Conservation (phyloP, 2,329 filamentous ascomycete species). For the Diaporthe destruens region DNA sequence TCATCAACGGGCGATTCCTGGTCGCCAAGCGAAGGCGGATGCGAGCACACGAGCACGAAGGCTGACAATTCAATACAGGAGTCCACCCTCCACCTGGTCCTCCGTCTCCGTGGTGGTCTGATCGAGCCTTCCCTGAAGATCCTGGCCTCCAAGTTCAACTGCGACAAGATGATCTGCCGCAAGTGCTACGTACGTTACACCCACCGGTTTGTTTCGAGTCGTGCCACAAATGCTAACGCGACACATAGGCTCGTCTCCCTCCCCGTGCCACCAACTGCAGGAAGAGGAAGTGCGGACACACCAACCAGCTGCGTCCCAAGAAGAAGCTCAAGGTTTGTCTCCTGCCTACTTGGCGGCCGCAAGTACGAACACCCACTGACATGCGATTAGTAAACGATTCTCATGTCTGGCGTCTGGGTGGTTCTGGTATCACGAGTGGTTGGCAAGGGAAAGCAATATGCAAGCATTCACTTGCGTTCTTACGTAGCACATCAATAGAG, state of each 20-base stretch:
- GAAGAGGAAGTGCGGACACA: conserved; percentile 99
- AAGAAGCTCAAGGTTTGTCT: conserved; percentile 77
- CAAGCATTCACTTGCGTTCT: conserved; percentile 32
- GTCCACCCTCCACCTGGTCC: conserved; percentile 97
- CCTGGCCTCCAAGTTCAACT: conserved; percentile 99
- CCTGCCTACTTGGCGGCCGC: background rate
- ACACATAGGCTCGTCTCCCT: conserved; percentile 79
- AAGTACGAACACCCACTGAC: background rate
- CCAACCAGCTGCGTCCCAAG: conserved; percentile 99
- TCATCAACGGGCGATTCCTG: conserved; percentile 22
- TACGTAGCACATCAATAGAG: conserved; percentile 37
- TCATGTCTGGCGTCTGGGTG: conserved; percentile 55
- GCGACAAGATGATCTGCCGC: conserved; percentile 99
- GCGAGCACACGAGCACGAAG: conserved; percentile 17
- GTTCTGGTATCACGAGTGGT: conserved; percentile 45
- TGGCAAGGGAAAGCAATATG: conserved; percentile 46
- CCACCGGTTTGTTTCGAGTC: background rate
- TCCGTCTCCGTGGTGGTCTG: conserved; percentile 99
- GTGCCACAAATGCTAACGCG: conserved; percentile 44
- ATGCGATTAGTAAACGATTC: conserved; percentile 79
- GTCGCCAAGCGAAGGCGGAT: conserved; percentile 6
- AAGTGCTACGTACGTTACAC: conserved; percentile 93
- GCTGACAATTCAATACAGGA: conserved; percentile 68
- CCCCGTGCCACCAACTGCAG: conserved; percentile 99
- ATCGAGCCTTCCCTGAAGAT: conserved; percentile 99